Conservation (phyloP, 768 basidiomycete species). For the Leucosporidium yakuticum region DNA sequence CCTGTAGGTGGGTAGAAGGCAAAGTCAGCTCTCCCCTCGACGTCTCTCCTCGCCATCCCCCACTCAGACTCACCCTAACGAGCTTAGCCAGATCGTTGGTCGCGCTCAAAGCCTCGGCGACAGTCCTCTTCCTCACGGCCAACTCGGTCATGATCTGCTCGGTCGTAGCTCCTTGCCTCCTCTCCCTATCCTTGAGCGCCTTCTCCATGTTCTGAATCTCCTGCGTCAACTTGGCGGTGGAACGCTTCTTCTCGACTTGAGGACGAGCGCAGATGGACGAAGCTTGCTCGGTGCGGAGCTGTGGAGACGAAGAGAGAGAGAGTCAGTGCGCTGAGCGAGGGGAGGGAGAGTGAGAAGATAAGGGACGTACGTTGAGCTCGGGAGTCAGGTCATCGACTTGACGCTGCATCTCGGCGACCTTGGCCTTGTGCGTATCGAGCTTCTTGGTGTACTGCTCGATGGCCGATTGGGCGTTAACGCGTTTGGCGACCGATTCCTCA, state of each 20-base stretch:
- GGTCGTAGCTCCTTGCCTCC: constrained; percentile 66
- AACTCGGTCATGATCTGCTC: constrained; percentile 71
- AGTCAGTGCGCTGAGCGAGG: background rate
- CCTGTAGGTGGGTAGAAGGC: constrained; percentile 46
- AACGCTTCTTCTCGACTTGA: constrained; percentile 44
- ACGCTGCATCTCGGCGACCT: constrained; percentile 50
- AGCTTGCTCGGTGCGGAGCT: constrained; percentile 65
- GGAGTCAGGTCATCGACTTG: constrained; percentile 53
- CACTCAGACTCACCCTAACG: constrained; percentile 26
- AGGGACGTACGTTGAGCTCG: constrained; percentile 56
- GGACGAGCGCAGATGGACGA: constrained; percentile 53
- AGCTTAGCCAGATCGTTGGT: constrained; percentile 49
- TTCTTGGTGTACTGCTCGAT: background rate
- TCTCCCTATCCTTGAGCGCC: constrained; percentile 63
- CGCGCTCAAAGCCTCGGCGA: constrained; percentile 53
- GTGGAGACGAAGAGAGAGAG: background rate
- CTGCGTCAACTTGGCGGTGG: constrained; percentile 48
- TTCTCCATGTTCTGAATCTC: constrained; percentile 59
- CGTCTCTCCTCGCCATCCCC: too few species aligned
- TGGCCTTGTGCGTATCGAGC: constrained; percentile 25
- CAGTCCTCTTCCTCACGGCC: constrained; percentile 56
- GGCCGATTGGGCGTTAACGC: too few species aligned
- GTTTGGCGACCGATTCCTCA: background rate
- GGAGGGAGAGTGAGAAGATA: constrained; percentile 1
- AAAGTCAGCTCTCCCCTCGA: background rate